Conservation (phyloP, 163 green algal genomes). For the Scenedesmus sp. region DNA sequence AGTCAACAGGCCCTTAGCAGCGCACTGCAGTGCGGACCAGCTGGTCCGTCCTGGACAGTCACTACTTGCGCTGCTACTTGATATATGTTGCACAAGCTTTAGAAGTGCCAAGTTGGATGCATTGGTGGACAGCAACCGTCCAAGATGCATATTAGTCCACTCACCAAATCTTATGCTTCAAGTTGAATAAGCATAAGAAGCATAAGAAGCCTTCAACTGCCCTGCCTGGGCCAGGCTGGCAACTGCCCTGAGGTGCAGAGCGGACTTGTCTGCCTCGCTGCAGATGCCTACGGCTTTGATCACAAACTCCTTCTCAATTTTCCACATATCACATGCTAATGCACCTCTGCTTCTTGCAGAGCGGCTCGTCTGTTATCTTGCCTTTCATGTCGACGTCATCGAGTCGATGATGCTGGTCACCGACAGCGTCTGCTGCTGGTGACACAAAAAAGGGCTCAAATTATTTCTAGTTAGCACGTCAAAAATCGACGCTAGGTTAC, state of each 20-base stretch:
- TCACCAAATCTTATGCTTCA: too few relatives aligned
- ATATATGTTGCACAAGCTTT: too few relatives aligned
- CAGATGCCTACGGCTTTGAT: conserved; percentile 91
- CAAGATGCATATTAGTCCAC: too few relatives aligned
- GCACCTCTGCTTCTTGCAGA: conserved; percentile 76
- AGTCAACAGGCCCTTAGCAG: too few relatives aligned
- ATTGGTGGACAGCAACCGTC: too few relatives aligned
- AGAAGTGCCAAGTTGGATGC: too few relatives aligned
- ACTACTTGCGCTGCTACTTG: too few relatives aligned
- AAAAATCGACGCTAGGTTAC: conserved; percentile 5
- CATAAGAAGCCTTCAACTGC: conserved; percentile 92
- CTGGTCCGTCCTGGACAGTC: too few relatives aligned
- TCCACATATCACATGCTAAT: conserved; percentile 90
- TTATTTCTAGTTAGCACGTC: too few relatives aligned
- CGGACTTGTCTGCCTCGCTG: conserved; percentile 83
- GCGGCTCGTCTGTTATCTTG: conserved; percentile 41
- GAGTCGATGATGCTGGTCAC: conserved; percentile 36
- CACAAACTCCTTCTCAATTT: conserved; percentile 82
- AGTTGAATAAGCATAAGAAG: too few relatives aligned
- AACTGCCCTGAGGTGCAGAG: conserved; percentile 72
- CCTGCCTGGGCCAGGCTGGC: too few relatives aligned
- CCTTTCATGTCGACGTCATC: conserved; percentile 51
- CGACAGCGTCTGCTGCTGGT: conserved; percentile 1
- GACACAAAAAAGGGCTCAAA: background rate
- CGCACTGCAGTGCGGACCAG: too few relatives aligned